Conservation (phyloP, 1,284 basidiomycete species). For the Trichosporon faecale region DNA sequence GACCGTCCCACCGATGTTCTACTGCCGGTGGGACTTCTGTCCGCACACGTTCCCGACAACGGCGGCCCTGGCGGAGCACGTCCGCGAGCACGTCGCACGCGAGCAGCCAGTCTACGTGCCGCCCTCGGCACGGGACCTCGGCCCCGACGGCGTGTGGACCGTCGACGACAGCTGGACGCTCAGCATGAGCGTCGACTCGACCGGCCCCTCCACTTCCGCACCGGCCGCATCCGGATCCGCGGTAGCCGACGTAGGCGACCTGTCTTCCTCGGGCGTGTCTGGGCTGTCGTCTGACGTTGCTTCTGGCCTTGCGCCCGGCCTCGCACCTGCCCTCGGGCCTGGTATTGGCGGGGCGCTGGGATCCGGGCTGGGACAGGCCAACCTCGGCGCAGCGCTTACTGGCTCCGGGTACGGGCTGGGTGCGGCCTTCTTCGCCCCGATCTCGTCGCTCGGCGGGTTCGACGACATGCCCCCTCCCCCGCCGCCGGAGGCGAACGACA, state of each 20-base stretch:
- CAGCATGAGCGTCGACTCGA: not conserved
- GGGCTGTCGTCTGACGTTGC: not conserved
- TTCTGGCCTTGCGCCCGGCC: not conserved
- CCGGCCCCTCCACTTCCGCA: not conserved
- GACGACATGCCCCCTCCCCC: conserved; percentile 1
- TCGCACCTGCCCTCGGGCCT: not conserved
- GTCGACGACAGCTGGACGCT: conserved; percentile 2
- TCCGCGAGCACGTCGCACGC: conserved; percentile 19
- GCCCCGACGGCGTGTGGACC: conserved; percentile 1
- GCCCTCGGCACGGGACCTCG: not conserved
- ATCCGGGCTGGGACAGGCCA: not conserved
- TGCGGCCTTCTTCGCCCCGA: not conserved
- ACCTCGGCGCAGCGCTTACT: conserved; percentile 1
- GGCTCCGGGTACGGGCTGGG: not conserved
- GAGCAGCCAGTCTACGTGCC: conserved; percentile 21
- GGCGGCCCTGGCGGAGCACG: conserved; percentile 12
- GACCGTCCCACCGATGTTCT: conserved; percentile 6
- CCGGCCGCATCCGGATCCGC: not conserved
- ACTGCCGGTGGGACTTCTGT: conserved; percentile 25
- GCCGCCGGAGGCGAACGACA: not conserved
- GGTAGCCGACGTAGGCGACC: not conserved
- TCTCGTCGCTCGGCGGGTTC: not conserved
- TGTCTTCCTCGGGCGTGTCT: not conserved
- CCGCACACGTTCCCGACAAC: conserved; percentile 13
- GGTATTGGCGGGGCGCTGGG: not conserved